Conservation (phyloP, 306 rosid species). For the Corylus americana region DNA sequence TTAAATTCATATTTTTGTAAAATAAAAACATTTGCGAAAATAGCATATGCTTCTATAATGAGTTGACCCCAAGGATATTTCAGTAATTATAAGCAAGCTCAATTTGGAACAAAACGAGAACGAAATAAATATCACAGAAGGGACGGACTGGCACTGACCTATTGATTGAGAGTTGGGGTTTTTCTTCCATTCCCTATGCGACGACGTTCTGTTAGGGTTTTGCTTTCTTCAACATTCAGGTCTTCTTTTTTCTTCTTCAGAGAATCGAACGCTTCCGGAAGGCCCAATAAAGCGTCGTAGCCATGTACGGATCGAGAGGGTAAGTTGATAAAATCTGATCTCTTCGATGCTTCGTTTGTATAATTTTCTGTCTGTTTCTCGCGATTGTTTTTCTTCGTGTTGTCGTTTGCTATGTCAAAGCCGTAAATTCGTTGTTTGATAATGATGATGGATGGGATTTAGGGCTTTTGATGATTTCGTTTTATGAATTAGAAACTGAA, state of each 20-base stretch:
- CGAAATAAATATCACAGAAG: background rate
- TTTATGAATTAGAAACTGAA: background rate
- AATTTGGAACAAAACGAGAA: background rate
- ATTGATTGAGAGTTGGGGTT: too few species aligned
- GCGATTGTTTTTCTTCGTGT: background rate
- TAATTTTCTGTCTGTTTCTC: background rate
- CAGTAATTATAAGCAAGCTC: background rate
- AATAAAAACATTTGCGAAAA: too few species aligned
- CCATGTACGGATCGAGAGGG: conserved; percentile 24
- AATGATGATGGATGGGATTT: background rate
- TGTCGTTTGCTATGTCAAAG: background rate
- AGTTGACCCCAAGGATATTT: background rate
- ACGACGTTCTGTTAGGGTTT: background rate
- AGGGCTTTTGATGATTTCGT: background rate
- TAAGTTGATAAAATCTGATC: background rate
- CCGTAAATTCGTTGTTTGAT: background rate
- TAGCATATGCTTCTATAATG: background rate
- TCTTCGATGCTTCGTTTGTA: background rate
- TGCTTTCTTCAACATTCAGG: background rate
- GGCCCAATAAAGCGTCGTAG: background rate
- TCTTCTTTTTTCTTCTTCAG: background rate
- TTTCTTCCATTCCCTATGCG: too few species aligned
- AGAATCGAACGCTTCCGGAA: background rate
- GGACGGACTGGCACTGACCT: too few species aligned
- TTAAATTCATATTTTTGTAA: too few species aligned